Evolutionary conservation across 2,329 filamentous ascomycete species (phyloP).

Genomic region (Colletotrichum noveboracense): DNA sequence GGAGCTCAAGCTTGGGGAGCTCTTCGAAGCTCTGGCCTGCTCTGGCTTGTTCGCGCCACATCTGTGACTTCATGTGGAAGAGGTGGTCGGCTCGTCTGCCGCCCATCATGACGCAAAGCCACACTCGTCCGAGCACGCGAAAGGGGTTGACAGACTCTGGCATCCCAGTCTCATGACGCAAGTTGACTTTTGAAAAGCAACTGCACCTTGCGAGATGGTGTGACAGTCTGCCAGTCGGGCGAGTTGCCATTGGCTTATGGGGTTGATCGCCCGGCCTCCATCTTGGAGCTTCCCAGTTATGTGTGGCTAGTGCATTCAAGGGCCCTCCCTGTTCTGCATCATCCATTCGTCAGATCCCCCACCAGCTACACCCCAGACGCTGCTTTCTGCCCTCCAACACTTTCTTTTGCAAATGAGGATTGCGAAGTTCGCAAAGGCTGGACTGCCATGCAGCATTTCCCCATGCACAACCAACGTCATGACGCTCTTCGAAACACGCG

Average conservation of each 20-base stretch:
- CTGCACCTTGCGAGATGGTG: conserved; percentile 19
- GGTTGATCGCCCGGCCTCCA: conserved; percentile 31
- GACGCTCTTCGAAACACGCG: conserved; percentile 17
- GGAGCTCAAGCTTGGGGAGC: conserved; percentile 16
- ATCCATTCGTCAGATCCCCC: conserved; percentile 22
- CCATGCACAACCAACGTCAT: conserved; percentile 18
- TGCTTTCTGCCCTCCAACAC: neutral
- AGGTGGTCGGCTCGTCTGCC: neutral
- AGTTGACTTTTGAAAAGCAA: conserved; percentile 10
- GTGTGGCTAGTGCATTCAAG: conserved; percentile 19
- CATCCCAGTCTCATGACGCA: conserved; percentile 24
- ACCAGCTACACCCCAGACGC: neutral
- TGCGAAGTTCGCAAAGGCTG: conserved; percentile 8
- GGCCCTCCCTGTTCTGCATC: conserved; percentile 20
- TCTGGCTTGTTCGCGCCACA: conserved; percentile 22
- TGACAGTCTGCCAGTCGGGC: conserved; percentile 8
- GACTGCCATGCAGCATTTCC: neutral
- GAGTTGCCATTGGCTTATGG: conserved; percentile 28
- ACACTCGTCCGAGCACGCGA: conserved; percentile 20
- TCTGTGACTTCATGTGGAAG: conserved; percentile 21
- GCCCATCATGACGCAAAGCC: conserved; percentile 27
- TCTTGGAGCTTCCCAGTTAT: conserved; percentile 14
- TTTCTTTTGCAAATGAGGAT: conserved; percentile 18
- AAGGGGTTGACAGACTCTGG: conserved; percentile 1
- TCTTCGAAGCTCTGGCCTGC: conserved; percentile 15